These are phyloP conservation scores for Patellifolia procumbens DNA, from an alignment of 179 eudicot genomes.

Conservation along the genomic window DNA sequence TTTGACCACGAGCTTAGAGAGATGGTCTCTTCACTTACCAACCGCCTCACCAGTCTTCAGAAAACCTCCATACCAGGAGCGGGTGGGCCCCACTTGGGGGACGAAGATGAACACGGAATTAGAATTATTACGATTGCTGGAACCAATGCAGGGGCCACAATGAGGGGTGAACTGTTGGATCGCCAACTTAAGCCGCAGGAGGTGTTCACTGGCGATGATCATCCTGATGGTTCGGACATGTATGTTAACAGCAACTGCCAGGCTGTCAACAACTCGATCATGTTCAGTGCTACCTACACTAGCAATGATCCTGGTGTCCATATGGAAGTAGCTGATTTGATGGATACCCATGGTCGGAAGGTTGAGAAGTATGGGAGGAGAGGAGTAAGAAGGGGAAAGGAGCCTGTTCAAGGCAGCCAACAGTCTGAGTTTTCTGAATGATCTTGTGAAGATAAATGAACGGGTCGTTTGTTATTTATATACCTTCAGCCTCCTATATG, in stretches of 20 bases:
- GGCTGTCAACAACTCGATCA: conserved; percentile 47
- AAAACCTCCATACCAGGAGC: conserved; percentile 27
- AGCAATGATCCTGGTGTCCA: conserved; percentile 54
- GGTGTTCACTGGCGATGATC: conserved; percentile 22
- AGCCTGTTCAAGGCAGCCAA: conserved; percentile 24
- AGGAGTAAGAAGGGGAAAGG: conserved; percentile 30
- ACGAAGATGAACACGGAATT: conserved; percentile 34
- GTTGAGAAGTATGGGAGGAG: conserved; percentile 23
- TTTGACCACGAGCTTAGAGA: conserved; percentile 54
- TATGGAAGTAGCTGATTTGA: conserved; percentile 32
- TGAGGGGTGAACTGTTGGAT: conserved; percentile 34
- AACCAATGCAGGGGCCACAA: conserved; percentile 41
- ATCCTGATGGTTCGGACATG: conserved; percentile 28
- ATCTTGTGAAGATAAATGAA: neutral
- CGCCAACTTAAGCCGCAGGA: conserved; percentile 18
- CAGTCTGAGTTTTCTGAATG: conserved; percentile 30
- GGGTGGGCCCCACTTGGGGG: conserved; percentile 14
- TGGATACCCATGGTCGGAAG: conserved; percentile 2
- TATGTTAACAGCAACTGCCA: conserved; percentile 50
- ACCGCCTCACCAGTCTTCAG: conserved; percentile 42
- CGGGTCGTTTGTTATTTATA: neutral
- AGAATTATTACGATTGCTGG: conserved; percentile 45
- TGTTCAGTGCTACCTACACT: conserved; percentile 37
- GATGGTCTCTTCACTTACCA: conserved; percentile 56
- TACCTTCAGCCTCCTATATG: neutral